Conservation (phyloP, 148 eudicot species). For the Vaccinium corymbosum region DNA sequence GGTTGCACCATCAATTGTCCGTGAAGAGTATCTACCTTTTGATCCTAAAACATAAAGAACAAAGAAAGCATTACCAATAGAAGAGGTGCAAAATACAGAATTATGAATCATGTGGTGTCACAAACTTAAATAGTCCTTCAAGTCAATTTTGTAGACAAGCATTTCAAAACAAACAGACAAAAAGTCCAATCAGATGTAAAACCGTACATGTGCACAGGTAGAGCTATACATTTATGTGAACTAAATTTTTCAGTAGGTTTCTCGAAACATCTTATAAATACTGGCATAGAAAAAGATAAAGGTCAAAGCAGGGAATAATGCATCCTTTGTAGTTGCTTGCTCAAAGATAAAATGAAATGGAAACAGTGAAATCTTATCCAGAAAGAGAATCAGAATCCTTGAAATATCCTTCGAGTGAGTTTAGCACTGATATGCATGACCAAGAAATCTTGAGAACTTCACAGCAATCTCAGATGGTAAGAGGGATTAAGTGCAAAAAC, state of each 20-base stretch:
- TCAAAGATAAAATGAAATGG: background rate
- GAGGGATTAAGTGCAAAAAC: background rate
- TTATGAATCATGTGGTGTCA: background rate
- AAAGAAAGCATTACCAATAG: background rate
- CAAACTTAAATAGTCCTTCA: background rate
- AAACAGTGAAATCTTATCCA: background rate
- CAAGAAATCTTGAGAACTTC: background rate
- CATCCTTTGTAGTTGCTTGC: background rate
- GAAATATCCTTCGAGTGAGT: background rate
- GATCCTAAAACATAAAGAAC: constrained; percentile 45
- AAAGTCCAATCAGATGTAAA: background rate
- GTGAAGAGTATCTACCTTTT: constrained; percentile 73
- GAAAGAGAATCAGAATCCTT: background rate
- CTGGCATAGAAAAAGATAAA: background rate
- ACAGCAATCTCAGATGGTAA: background rate
- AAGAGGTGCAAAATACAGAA: background rate
- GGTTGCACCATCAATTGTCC: constrained; percentile 67
- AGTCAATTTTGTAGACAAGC: background rate
- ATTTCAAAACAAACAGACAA: background rate
- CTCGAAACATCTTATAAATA: background rate
- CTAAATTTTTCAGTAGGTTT: constrained; percentile 1
- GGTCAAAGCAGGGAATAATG: background rate
- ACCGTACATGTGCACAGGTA: background rate
- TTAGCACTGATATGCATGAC: background rate
- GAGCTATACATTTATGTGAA: background rate